Conservation (phyloP, 176 grass and related monocot species). For the Carex cristatella region DNA sequence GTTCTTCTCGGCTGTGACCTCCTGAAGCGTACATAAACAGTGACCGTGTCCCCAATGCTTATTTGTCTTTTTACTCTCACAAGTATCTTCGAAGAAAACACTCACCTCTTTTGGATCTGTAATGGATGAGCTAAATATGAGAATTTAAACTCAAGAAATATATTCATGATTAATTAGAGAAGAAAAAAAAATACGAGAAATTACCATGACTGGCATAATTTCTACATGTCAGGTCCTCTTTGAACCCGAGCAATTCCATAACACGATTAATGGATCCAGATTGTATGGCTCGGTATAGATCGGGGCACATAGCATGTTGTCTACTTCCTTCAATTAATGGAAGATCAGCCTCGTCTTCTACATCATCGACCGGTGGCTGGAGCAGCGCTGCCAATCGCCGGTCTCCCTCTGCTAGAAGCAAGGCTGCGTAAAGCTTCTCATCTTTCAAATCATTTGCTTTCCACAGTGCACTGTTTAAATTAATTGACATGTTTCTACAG, state of each 20-base stretch:
- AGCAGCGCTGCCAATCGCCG: background rate
- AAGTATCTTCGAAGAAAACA: background rate
- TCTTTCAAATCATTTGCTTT: background rate
- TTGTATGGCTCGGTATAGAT: background rate
- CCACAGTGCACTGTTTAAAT: background rate
- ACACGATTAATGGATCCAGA: background rate
- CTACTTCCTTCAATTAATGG: too few relatives aligned
- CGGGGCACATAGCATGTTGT: background rate
- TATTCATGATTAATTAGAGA: background rate
- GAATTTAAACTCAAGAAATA: background rate
- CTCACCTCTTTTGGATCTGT: background rate
- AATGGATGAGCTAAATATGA: background rate
- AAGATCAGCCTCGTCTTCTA: background rate
- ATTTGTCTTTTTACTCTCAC: background rate
- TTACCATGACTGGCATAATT: background rate
- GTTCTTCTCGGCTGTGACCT: conserved; percentile 22
- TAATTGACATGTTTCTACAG: background rate
- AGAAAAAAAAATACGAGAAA: background rate
- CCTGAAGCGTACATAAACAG: background rate
- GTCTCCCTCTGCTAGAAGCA: background rate
- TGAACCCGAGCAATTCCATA: background rate
- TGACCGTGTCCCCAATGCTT: background rate
- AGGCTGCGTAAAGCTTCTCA: background rate
- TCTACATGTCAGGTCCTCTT: background rate
- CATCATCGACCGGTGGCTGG: background rate